Evolutionary conservation across 2,329 filamentous ascomycete genomes (phyloP), one percentile per base, ranked within the genome.

Genomic region (Calcarisporium arbuscula): DNA sequence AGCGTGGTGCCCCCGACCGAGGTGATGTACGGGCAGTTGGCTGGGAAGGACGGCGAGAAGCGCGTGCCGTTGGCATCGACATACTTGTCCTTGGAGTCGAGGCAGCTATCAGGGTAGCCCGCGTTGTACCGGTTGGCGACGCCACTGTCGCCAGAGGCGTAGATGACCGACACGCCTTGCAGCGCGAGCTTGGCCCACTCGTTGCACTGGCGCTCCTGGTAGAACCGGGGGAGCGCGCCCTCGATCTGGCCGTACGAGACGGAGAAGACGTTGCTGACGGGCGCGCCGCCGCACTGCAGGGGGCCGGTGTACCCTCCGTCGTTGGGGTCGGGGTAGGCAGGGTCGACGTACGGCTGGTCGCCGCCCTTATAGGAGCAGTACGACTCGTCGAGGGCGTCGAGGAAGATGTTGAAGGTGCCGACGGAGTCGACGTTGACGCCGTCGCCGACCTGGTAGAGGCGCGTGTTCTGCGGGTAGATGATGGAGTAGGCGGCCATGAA

Each of bases 131-230:
- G n/a, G 21, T 9, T 16, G 4, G 58, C 60, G 12, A 69, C 63
- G 30, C 68, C 70, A 28, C 56, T 62, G 48, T 73, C 69, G n/a
- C 69, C 70, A 4, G 62, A 66, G 1, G 66, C 64, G 41, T 64
- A 67, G 15, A 73, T 31, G 12, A 74, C 54, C 2, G 65, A 64
- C 9, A 72, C 60, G 21, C 70, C 70, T 47, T 64, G 63, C 2
- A 74, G 59, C 12, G 65, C 70, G 2, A 74, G 62, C 54, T 75
- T 75, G 61, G 73, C 62, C 49, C 69, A 74, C 55, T 74, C 70
- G 38, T 58, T 52, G 48, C 70, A 75, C 49, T 76, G 71, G 5
- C 71, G 58, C 22, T 57, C 46, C 43, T 68, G 63, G 46, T 76
- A 77, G 38, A 53, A 56, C 5, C 55, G 54, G 2, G 67, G 62